Base-by-base conservation (phyloP, 306 rosid species). In the Heteromeles arbutifolia region DNA sequence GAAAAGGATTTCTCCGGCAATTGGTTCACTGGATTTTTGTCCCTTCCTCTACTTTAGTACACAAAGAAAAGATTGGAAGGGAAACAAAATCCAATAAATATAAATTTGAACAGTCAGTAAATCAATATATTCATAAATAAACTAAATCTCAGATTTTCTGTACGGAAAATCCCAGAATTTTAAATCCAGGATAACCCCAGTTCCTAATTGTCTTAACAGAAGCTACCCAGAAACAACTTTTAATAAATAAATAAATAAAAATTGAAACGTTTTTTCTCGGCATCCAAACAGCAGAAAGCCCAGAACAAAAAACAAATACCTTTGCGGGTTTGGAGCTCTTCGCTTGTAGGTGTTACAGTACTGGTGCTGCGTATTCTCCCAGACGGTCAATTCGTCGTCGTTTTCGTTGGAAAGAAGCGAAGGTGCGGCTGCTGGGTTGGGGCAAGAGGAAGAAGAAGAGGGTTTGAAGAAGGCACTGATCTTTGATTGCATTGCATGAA, bases 381-480 rank as follows among this genome's bases (percentile, higher is more conserved):
- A 93, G 57, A 71, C 71, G 39, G 84, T 70, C 67, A 93, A 79
- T 54, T 83, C 86, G 29, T 78, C 83, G 21, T 84, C 76, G 7
- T 52, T 80, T 21, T 7, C 53, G 70, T 43, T 79, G 15, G 12
- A 7, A 6, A 29, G 8, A 65, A 80, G 17, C 13, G 77, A 70
- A 66, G 61, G 68, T 8, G 75, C 67, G 59, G 74, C 78, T 15
- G 82, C 28, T 22, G 84, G 79, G 52, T 44, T 53, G 56, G 77
- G 62, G 13, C 59, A 71, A n/a, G 71, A 11, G 11, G 81, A 69
- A 52, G 74, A 61, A 62, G 80, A 70, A 53, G 85, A 73, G 29
- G 78, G 67, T 80, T 80, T 88, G 88, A 92, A 94, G 89, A 90
- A 92, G 43, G 84, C n/a, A 28, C 72, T 85, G 84, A 94, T 92